These are phyloP conservation scores for Candida golubevii DNA, from an alignment of 805 yeast species.

Conservation along the genomic window DNA sequence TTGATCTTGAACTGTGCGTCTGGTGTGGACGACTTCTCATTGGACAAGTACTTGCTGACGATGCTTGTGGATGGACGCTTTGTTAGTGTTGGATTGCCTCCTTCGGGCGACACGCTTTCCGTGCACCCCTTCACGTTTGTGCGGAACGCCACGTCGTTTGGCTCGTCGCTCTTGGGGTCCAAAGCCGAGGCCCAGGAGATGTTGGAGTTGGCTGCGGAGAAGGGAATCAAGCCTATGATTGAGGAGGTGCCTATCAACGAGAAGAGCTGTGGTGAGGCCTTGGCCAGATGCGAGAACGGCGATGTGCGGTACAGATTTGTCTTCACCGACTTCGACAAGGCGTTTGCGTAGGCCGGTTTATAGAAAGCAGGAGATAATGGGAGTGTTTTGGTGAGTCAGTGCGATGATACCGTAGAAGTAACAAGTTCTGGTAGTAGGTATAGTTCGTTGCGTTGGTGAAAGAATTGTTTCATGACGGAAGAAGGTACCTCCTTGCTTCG, in stretches of 20 bases:
- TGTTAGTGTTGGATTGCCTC: conserved; percentile 66
- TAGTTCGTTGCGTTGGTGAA: no score
- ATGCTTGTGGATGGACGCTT: conserved; percentile 58
- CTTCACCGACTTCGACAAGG: conserved; percentile 51
- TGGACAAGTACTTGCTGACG: conserved; percentile 43
- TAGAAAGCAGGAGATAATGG: not conserved
- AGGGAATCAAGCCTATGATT: conserved; percentile 57
- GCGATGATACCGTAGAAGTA: no score
- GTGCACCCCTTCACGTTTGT: conserved; percentile 52
- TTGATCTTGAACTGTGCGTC: conserved; percentile 52
- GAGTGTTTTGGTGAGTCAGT: no score
- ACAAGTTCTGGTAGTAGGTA: no score
- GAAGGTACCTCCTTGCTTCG: no score
- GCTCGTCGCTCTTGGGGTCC: conserved; percentile 59
- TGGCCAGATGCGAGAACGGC: conserved; percentile 50
- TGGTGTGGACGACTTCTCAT: conserved; percentile 45
- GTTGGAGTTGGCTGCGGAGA: conserved; percentile 59
- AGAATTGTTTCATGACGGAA: no score
- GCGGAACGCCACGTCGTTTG: conserved; percentile 46
- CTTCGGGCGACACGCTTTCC: conserved; percentile 36
- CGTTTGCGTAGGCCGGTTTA: conserved; percentile 21
- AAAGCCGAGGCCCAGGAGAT: conserved; percentile 62
- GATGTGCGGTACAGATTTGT: conserved; percentile 65
- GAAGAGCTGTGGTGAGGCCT: conserved; percentile 50
- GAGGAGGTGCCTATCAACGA: conserved; percentile 54